Evolutionary conservation across 2,329 filamentous ascomycete genomes (phyloP).

Genomic region (Pezicula rhizophila): DNA sequence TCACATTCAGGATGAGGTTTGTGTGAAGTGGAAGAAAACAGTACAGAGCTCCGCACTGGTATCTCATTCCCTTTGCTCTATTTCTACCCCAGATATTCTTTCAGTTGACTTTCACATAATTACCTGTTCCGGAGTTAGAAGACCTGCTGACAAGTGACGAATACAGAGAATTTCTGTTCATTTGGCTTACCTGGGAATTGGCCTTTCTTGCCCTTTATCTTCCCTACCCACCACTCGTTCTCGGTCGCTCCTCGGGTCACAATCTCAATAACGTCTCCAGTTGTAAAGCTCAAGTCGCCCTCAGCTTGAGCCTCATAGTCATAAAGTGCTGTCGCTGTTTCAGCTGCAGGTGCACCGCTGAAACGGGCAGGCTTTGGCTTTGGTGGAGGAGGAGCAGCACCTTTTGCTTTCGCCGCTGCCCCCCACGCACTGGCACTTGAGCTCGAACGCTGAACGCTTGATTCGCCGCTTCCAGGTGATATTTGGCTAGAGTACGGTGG

Average conservation of each 20-base stretch:
- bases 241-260: slow-evolving; percentile 75
- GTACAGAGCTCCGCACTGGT: too few species aligned
- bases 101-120: slow-evolving; percentile 41
- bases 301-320: slow-evolving; percentile 95
- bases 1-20: too few species aligned
- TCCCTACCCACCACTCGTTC: slow-evolving; percentile 97
- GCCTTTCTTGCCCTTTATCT: slow-evolving; percentile 70
- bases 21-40: too few species aligned
- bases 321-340: slow-evolving; percentile 86
- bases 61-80: too few species aligned
- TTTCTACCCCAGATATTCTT: not conserved
- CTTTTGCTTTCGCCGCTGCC: slow-evolving; percentile 61
- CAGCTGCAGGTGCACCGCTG: slow-evolving; percentile 56
- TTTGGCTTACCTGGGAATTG: slow-evolving; percentile 80
- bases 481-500: slow-evolving; percentile 59
- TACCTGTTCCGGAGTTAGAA: slow-evolving; percentile 32
- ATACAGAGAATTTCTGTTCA: not conserved
- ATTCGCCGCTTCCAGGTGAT: slow-evolving; percentile 18
- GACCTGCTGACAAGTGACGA: not conserved
- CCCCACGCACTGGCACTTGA: slow-evolving; percentile 36
- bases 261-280: slow-evolving; percentile 88
- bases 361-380: slow-evolving; percentile 77
- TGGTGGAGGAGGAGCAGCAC: slow-evolving; percentile 59
- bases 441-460: slow-evolving; percentile 31
- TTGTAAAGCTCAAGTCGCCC: slow-evolving; percentile 83